Conservation (phyloP, 2,329 filamentous ascomycete genomes). For the Pseudocercospora ulei region DNA sequence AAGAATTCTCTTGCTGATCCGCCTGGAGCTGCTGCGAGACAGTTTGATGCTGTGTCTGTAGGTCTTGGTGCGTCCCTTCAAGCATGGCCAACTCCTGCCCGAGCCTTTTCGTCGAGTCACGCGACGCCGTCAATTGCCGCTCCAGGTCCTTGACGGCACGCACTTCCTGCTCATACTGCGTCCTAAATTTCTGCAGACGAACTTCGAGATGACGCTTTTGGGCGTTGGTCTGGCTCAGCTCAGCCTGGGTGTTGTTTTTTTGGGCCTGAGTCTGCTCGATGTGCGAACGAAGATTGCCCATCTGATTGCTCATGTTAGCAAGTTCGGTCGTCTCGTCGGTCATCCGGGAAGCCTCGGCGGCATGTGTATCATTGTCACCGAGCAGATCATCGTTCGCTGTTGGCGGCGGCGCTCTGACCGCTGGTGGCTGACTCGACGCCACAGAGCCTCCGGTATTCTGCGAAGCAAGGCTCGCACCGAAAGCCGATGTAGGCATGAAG, state of each 20-base stretch:
- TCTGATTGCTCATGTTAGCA: conserved; percentile 91
- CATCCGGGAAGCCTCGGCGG: conserved; percentile 76
- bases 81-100: conserved; percentile 74
- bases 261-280: conserved; percentile 88
- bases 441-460: conserved; percentile 61
- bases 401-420: conserved; percentile 27
- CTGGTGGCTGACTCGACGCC: conserved; percentile 25
- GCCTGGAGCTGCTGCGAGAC: conserved; percentile 63
- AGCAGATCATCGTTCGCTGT: conserved; percentile 62
- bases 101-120: conserved; percentile 72
- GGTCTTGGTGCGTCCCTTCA: conserved; percentile 69
- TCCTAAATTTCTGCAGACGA: conserved; percentile 72
- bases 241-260: conserved; percentile 66
- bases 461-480: conserved; percentile 70
- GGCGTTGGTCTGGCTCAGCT: conserved; percentile 66
- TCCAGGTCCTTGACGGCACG: conserved; percentile 75
- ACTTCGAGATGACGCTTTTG: conserved; percentile 93
- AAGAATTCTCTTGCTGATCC: conserved; percentile 80
- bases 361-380: conserved; percentile 64
- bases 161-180: conserved; percentile 87
- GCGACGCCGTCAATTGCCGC: conserved; percentile 65
- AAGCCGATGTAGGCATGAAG: conserved; percentile 84
- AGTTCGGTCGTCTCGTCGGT: conserved; percentile 84
- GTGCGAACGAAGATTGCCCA: conserved; percentile 79
- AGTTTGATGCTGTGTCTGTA: conserved; percentile 73